Percentiles rank a stretch among this genome's conserved stretches.
Evolutionary conservation across 2,329 filamentous ascomycete species (phyloP).

Genomic region (Penicillium sp.): DNA sequence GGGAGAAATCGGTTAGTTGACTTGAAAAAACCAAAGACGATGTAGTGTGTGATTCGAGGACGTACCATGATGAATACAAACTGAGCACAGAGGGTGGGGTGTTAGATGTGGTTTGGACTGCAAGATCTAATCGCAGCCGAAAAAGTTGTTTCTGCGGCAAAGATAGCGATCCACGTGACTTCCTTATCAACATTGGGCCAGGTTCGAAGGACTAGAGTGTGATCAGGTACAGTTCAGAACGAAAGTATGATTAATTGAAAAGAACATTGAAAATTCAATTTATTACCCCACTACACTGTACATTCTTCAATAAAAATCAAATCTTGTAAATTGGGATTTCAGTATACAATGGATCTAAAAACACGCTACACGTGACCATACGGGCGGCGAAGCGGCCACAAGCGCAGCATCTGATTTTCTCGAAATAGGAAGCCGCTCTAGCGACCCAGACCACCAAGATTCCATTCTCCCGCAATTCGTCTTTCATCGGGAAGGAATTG

Average conservation of each 20-base stretch:
- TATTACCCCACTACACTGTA: accelerated
- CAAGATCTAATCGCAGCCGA: conserved; percentile 27
- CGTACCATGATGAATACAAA: conserved; percentile 34
- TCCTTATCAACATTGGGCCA: conserved; percentile 17
- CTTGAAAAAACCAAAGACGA: background rate
- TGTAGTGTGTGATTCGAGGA: background rate
- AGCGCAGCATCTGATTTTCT: conserved; percentile 37
- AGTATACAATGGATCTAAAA: background rate
- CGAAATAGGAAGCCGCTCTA: conserved; percentile 18
- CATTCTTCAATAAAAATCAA: background rate
- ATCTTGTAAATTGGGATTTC: background rate
- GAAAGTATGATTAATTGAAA: background rate
- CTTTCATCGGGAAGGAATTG: conserved; percentile 7
- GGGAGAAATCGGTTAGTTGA: conserved; percentile 10
- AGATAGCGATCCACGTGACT: conserved; percentile 26
- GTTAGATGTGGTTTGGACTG: conserved; percentile 19
- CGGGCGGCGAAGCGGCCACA: conserved; percentile 29
- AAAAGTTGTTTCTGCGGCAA: conserved; percentile 28
- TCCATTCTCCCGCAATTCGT: conserved; percentile 13
- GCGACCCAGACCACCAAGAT: conserved; percentile 9
- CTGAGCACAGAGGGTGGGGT: conserved; percentile 18
- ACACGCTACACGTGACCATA: conserved; percentile 28
- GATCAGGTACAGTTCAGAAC: background rate
- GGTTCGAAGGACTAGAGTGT: background rate
- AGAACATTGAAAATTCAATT: background rate